These are phyloP conservation scores for Avena atlantica DNA, from an alignment of 176 grass and related monocot genomes.

Conservation along the genomic window DNA sequence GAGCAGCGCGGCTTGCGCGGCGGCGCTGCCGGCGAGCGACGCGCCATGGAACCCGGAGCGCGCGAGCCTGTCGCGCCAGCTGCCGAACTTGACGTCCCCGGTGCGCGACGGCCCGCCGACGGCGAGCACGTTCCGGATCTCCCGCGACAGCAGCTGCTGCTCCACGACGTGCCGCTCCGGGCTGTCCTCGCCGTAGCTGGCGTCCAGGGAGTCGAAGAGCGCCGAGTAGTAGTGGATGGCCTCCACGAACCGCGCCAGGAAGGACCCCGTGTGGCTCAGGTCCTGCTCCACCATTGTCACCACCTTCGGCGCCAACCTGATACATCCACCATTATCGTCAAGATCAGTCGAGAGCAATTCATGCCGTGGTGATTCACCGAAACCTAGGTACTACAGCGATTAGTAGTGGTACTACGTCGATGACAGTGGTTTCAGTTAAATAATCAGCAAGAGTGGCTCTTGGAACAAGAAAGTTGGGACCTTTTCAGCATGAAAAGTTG, in stretches of 20 bases:
- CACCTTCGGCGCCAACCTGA: slow-evolving; percentile 94
- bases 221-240: slow-evolving; percentile 99
- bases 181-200: slow-evolving; percentile 95
- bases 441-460: slow-evolving; percentile 30
- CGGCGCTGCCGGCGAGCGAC: slow-evolving; percentile 87
- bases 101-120: slow-evolving; percentile 85
- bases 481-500: slow-evolving; percentile 43
- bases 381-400: neutral
- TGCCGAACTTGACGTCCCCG: slow-evolving; percentile 86
- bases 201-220: slow-evolving; percentile 92
- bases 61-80: slow-evolving; percentile 89
- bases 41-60: slow-evolving; percentile 74
- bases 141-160: slow-evolving; percentile 91
- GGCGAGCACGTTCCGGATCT: slow-evolving; percentile 97
- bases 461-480: slow-evolving; percentile 46
- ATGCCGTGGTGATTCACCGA: neutral
- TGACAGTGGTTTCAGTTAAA: slow-evolving; percentile 12
- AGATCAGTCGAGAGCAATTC: slow-evolving; percentile 11
- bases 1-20: slow-evolving; percentile 82
- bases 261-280: slow-evolving; percentile 88
- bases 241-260: slow-evolving; percentile 94
- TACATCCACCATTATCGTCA: neutral
- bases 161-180: slow-evolving; percentile 88
- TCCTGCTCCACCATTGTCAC: slow-evolving; percentile 99
- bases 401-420: neutral